Base-by-base conservation (phyloP, 768 basidiomycete genomes). In the Rhodocollybia butyracea region DNA sequence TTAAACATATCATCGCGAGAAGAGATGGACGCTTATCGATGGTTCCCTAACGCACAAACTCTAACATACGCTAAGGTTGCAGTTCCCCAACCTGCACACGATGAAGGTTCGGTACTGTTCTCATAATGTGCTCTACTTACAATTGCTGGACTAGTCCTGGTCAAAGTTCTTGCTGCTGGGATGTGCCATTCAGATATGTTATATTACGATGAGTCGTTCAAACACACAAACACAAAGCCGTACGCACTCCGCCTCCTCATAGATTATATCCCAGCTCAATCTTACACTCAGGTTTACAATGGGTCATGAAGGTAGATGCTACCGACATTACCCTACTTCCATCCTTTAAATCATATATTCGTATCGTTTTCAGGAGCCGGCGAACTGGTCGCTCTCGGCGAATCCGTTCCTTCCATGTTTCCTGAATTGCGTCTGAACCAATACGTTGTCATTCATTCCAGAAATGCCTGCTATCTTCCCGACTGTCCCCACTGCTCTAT, bases 251-350 rank as follows among this genome's bases (percentile, higher is more conserved):
- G 5, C 31, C 24, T 32, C 34, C 12, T 10, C 22, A 24, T n/a
- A 22, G 17, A 2, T 50, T 5, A 21, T 10, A 34, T 38, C 11
- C 6, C 12, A 10, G 24, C 36, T 34, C 32, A 36, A 50, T 39
- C 15, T 31, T 38, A 13, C 21, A 15, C 2, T 12, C 19, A 41
- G 29, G 8, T 53, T 53, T 22, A 53, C 40, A 5, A 53, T 53
- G 40, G 40, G 51, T 8, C 51, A 53, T 45, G 51, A 53, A 53
- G 51, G 51, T 53, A n/a, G n/a, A 53, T 30, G 26, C 27, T 19
- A 19, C 26, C 51, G n/a, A n/a, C n/a, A n/a, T 51, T 12, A 24
- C 29, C 10, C 30, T 48, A 17, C n/a, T 11, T 6, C 24, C 21
- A 30, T 7, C 10, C 13, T n/a, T 40, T 19, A 27, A 21, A 40